Base-by-base conservation (phyloP, 1,139 yeast species). In the Suhomyces bokatorum region DNA sequence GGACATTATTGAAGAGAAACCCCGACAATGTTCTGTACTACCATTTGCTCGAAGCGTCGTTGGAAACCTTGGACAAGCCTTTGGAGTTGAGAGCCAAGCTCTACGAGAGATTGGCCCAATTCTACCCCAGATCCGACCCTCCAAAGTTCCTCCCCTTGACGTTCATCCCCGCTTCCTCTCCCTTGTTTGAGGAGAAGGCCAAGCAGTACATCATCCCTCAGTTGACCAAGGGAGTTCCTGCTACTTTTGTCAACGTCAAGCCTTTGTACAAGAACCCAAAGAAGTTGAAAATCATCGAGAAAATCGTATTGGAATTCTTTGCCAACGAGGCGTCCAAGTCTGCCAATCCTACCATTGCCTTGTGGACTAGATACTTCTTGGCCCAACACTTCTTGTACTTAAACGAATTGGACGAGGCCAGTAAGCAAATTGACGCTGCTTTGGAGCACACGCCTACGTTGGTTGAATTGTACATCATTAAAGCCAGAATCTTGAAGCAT, bases 51-150 rank as follows among this genome's bases (percentile, higher is more conserved):
- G 97, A 91, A 59, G 63, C 75, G 35, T 71, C 90, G 1, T 71
- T 87, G 49, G 80, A 75, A 3, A 67, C 79, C 13, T 62, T 66
- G 13, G 57, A 60, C 30, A 58, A 55, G 27, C 58, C 70, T 2
- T 54, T 62, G 6, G 71, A 66, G 13, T 55, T 69, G 41, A 77
- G 85, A 60, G 65, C 77, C 48, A 73, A 70, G 32, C 67, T 90
- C 45, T 90, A 89, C 60, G 78, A 75, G 40, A 83, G 80, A 53
- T 70, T 91, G 51, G 75, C 79, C 2, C 65, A 60, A 38, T 84
- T 87, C 57, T 93, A 89, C 63, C 98, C 98, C 32, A 80, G 78
- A 52, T 81, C 95, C 1, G 97, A 90, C 59, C 85, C 95, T 27
- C 90, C 95, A 29, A 77, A 75, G 52, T 82, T 79, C 53, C 73